phyloP scores from a whole-genome alignment of 305 asterid species.

The Solanum hybrid region DNA sequence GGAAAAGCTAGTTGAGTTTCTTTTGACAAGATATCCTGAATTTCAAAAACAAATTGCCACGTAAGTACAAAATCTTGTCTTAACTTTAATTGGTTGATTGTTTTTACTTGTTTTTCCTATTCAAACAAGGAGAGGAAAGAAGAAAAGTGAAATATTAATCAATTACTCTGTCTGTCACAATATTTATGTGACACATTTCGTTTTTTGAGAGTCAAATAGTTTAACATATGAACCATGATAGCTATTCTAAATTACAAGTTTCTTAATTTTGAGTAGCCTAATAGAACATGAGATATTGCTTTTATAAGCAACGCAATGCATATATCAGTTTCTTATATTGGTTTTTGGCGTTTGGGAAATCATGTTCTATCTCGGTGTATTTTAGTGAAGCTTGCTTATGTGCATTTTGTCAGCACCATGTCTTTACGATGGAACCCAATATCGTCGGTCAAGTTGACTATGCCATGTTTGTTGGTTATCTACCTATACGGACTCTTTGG shows the following conservation, averaged over 20 bases:
- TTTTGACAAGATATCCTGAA: slow-evolving; percentile 23
- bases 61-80: slow-evolving; percentile 9
- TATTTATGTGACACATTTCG: too few relatives aligned
- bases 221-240: background rate
- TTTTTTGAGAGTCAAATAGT: too few relatives aligned
- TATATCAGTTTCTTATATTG: background rate
- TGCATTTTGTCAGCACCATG: too few relatives aligned
- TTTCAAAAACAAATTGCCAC: slow-evolving; percentile 14
- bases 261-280: background rate
- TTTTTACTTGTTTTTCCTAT: background rate
- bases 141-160: background rate
- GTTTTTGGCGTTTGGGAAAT: too few relatives aligned
- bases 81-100: background rate
- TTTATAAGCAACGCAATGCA: background rate
- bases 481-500: too few relatives aligned
- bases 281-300: background rate
- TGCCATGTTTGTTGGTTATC: too few relatives aligned
- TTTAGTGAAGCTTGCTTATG: too few relatives aligned
- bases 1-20: slow-evolving; percentile 18
- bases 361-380: too few relatives aligned
- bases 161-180: too few relatives aligned
- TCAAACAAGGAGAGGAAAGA: background rate
- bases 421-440: too few relatives aligned
- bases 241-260: background rate
- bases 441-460: too few relatives aligned